Conservation (phyloP, 768 basidiomycete genomes). For the Mycena filopes region DNA sequence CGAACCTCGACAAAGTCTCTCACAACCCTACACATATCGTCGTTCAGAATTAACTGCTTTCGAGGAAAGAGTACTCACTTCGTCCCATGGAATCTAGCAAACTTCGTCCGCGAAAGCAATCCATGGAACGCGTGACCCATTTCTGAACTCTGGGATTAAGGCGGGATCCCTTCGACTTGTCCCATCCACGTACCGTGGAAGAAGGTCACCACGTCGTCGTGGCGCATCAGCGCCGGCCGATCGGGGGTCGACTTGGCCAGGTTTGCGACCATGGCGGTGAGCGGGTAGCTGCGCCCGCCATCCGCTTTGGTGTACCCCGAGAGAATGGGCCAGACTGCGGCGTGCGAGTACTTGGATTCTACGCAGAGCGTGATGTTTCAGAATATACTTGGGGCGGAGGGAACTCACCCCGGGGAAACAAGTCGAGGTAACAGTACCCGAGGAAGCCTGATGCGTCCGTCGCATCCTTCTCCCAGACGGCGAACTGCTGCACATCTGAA, state of each 20-base stretch:
- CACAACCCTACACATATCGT: conserved; percentile 62
- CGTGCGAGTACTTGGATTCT: conserved; percentile 88
- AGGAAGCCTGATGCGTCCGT: conserved; percentile 78
- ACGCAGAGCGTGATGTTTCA: conserved; percentile 7
- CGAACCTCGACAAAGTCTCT: conserved; percentile 83
- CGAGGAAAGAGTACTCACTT: conserved; percentile 45
- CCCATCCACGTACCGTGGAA: conserved; percentile 68
- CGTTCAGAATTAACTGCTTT: not conserved
- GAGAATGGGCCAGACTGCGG: conserved; percentile 84
- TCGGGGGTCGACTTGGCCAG: conserved; percentile 86
- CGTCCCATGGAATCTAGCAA: conserved; percentile 85
- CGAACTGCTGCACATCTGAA: conserved; percentile 82
- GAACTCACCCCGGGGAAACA: conserved; percentile 79
- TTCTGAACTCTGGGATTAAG: too few species aligned
- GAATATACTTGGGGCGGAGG: conserved; percentile 5
- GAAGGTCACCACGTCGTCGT: conserved; percentile 89
- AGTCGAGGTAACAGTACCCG: conserved; percentile 89
- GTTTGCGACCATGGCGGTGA: conserved; percentile 91
- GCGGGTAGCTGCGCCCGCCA: conserved; percentile 75
- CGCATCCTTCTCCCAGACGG: conserved; percentile 86
- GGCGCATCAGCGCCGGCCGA: conserved; percentile 86
- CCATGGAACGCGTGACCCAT: conserved; percentile 83
- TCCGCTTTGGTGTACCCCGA: conserved; percentile 68
- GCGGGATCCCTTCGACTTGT: too few species aligned
- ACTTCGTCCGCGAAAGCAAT: conserved; percentile 75